Base-by-base conservation (phyloP, 2,329 filamentous ascomycete genomes). In the Fusarium sulawesiense region DNA sequence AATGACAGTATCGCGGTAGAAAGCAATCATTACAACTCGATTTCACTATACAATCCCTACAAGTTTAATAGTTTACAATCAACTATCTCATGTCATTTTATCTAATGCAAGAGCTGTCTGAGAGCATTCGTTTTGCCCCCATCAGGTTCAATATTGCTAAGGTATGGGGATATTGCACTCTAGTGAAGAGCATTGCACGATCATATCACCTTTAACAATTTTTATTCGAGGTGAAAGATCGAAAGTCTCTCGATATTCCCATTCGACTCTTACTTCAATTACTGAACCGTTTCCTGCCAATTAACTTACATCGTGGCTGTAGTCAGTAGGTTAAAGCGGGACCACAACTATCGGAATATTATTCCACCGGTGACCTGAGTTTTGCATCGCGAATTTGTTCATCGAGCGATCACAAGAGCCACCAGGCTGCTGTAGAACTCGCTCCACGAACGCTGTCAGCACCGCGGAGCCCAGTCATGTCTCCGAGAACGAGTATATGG, bases 401-500 rank as follows among this genome's bases (percentile, higher is more conserved):
- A 65, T 45, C 60, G 16, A 66, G 66, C 48, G 56, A 73, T 68
- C 66, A 71, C 69, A 66, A 69, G 71, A 75, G 70, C 60, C 58
- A 69, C 56, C 50, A 75, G 73, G 68, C 60, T 56, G 53, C n/a
- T 62, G 59, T 63, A 72, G 25, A 68, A 63, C 50, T 55, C 69
- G 56, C 70, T 75, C 73, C 58, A 73, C 65, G 61, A 70, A 72
- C 72, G 73, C 57, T 73, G 72, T 60, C 60, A 73, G 70, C 66
- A 68, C 72, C 72, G 73, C 69, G 72, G 73, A 73, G 74, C 72
- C 75, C 71, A 72, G 72, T 56, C 71, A 80, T 80, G 78, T 75
- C 77, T 76, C 70, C 78, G 60, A 75, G 75, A 72, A 71, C 76
- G 61, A 75, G 75, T 63, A 64, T 80, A 59, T 79, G 76, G 78